Percentiles rank a stretch among this genome's conserved stretches.
phyloP scores from a whole-genome alignment of 129 eudicot species.

The Arctium lappa region DNA sequence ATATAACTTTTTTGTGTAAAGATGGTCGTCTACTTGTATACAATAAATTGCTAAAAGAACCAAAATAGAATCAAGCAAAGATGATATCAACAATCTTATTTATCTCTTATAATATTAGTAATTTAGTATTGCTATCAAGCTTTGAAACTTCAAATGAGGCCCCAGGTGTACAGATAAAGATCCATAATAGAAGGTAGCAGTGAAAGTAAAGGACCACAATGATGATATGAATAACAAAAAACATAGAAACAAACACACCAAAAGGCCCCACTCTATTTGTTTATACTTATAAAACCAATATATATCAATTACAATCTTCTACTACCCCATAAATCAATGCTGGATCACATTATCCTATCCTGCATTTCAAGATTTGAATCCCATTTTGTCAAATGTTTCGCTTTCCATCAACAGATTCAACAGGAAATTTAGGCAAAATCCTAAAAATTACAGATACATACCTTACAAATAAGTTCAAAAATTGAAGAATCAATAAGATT shows the following conservation, averaged over 20 bases:
- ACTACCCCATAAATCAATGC: neutral
- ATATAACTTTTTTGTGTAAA: neutral
- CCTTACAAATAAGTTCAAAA: neutral
- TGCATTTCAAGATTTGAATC: neutral
- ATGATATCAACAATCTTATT: neutral
- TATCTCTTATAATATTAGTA: neutral
- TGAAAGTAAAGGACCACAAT: neutral
- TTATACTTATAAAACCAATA: neutral
- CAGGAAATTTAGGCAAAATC: neutral
- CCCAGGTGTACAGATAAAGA: neutral
- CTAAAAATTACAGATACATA: neutral
- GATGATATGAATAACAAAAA: neutral
- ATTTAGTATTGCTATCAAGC: neutral
- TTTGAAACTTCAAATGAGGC: neutral
- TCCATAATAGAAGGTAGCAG: neutral
- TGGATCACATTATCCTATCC: neutral
- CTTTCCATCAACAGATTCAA: neutral
- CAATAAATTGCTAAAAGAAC: neutral
- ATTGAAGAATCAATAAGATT: neutral
- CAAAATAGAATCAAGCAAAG: neutral
- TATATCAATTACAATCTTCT: conserved; percentile 3
- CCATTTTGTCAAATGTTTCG: neutral
- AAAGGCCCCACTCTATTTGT: neutral
- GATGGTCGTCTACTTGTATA: neutral
- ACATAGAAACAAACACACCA: neutral